Evolutionary conservation across 768 basidiomycete genomes (phyloP), one percentile per base, ranked within the genome.

Genomic region (Phlebiopsis gigantea): DNA sequence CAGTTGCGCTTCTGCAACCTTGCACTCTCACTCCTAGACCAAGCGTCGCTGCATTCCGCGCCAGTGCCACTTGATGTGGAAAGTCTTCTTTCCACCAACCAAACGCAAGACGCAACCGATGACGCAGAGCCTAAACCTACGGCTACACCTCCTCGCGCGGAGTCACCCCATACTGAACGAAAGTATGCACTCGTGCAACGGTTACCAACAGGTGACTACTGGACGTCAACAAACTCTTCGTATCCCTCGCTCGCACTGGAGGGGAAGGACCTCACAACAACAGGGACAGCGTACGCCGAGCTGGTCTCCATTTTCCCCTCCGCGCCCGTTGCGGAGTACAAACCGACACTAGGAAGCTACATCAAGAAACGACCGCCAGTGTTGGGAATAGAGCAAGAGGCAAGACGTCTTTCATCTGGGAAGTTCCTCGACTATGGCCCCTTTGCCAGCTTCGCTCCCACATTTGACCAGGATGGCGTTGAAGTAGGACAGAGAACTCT

Each of bases 111-210:
- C 24, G 59, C 71, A 10, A 55, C 68, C 52, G 68, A 71, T 7
- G 30, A 41, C 9, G 56, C 50, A 14, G 56, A 57, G 7, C 41
- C 66, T 2, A 69, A 69, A 44, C 58, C 65, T 24, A 63, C 66
- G 22, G 68, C 55, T 24, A 19, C 53, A 64, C 62, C 72, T 62
- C 57, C 70, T 45, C n/a, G n/a, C 60, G 71, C 58, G 62, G n/a
- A n/a, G 28, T 7, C 71, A 58, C 46, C 63, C 9, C 51, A 57
- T 7, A 64, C 59, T 52, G 72, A 69, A 45, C 81, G 78, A 53
- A 81, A 77, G 64, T 91, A 86, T 70, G 90, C 91, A 2, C 80
- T 93, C 46, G 77, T 92, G 61, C 90, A 93, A 64, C 85, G 83
- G 57, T 75, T 93, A 6, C 88, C 91, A 0, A 79, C 76, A 1